phyloP scores from a whole-genome alignment of 257 asterid genomes.

The Ligustrum vulgare region DNA sequence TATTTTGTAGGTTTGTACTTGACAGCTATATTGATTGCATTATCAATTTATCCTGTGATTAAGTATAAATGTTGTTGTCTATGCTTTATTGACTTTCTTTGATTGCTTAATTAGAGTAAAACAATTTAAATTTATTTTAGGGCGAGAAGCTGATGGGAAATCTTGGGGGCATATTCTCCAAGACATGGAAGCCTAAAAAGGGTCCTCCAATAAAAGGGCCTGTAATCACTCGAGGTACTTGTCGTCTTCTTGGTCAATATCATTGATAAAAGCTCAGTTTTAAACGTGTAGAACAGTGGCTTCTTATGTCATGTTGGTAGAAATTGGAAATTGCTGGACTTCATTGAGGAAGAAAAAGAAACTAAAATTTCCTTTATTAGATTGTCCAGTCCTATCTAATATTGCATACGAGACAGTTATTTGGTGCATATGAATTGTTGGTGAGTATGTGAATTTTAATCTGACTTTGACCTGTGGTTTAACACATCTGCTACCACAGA shows the following conservation, averaged over 20 bases:
- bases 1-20: neutral
- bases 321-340: neutral
- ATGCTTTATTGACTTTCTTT: neutral
- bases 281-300: conserved; percentile 16
- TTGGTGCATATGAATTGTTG: neutral
- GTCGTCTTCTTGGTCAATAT: conserved; percentile 18
- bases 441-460: conserved; percentile 12
- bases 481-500: conserved; percentile 42
- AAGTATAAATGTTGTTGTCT: conserved; percentile 17
- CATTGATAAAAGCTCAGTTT: conserved; percentile 1
- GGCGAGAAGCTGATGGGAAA: conserved; percentile 96
- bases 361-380: neutral
- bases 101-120: conserved; percentile 14
- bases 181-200: conserved; percentile 93
- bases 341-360: neutral
- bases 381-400: neutral
- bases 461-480: conserved; percentile 20
- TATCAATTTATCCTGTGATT: neutral
- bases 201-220: conserved; percentile 76
- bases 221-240: conserved; percentile 47
- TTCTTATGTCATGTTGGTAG: neutral
- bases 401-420: neutral
- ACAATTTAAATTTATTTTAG: conserved; percentile 41
- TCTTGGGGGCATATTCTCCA: conserved; percentile 92
- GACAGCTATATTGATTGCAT: neutral